A percentile compares a stretch with the other conserved stretches of the same genome.
phyloP scores from a whole-genome alignment of 768 basidiomycete species.

The Lactarius trivialis region DNA sequence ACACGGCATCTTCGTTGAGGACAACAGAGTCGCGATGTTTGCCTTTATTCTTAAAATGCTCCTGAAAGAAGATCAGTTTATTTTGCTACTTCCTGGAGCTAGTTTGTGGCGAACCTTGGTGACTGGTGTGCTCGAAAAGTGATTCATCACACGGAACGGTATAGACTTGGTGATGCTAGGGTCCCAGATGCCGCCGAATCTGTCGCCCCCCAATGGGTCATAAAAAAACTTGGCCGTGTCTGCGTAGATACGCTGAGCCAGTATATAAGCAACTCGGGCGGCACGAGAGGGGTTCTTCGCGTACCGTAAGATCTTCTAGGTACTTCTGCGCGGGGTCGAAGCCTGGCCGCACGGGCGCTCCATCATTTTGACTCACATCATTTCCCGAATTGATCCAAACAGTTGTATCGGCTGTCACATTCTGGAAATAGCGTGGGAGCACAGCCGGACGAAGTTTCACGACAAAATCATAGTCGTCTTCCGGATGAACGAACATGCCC shows the following conservation, averaged over 20 bases:
- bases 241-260: constrained; percentile 54
- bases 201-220: constrained; percentile 72
- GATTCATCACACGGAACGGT: constrained; percentile 75
- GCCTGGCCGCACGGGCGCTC: constrained; percentile 44
- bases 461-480: constrained; percentile 79
- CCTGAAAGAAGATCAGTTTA: constrained; percentile 1
- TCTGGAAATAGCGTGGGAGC: constrained; percentile 72
- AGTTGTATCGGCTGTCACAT: constrained; percentile 45
- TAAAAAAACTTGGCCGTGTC: constrained; percentile 80
- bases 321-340: constrained; percentile 75
- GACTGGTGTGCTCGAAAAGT: constrained; percentile 64
- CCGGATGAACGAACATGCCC: constrained; percentile 83
- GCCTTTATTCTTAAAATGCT: constrained; percentile 27
- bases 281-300: constrained; percentile 20
- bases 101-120: constrained; percentile 28
- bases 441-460: constrained; percentile 61
- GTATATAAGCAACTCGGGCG: neutral
- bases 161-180: constrained; percentile 54
- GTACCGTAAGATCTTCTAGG: constrained; percentile 66
- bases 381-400: constrained; percentile 47
- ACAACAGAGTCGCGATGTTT: constrained; percentile 54
- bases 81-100: neutral
- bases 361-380: constrained; percentile 30
- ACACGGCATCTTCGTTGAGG: constrained; percentile 59
- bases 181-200: constrained; percentile 85